phyloP scores from a whole-genome alignment of 2,329 filamentous ascomycete genomes.

The Corinectria fuckeliana region DNA sequence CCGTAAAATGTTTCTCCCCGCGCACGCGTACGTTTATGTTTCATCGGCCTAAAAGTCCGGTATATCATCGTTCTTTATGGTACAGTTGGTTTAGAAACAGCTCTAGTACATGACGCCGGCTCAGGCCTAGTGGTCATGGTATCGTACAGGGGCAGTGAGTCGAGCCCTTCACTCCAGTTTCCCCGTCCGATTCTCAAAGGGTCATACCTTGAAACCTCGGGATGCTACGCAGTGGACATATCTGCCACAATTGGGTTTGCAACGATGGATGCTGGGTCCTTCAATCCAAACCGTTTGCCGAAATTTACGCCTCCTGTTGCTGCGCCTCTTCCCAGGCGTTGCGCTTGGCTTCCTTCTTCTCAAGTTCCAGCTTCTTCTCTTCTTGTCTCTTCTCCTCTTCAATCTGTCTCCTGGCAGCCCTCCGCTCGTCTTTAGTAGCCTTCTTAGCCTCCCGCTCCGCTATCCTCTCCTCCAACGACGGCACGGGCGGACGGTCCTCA shows the following conservation, averaged over 20 bases:
- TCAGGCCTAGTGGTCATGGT: constrained; percentile 10
- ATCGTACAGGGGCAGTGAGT: constrained; percentile 30
- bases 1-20: background rate
- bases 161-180: constrained; percentile 1
- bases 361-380: constrained; percentile 35
- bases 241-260: background rate
- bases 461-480: constrained; percentile 67
- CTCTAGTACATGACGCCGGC: constrained; percentile 21
- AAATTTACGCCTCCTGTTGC: constrained; percentile 25
- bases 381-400: constrained; percentile 34
- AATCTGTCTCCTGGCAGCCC: constrained; percentile 43
- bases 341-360: constrained; percentile 35
- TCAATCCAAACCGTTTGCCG: constrained; percentile 23
- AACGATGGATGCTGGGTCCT: background rate
- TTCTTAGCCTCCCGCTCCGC: constrained; percentile 60
- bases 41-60: constrained; percentile 19
- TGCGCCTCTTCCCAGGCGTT: constrained; percentile 33
- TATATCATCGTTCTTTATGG: constrained; percentile 31
- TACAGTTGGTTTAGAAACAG: constrained; percentile 24
- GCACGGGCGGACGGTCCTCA: constrained; percentile 69
- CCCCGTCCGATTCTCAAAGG: background rate
- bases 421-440: constrained; percentile 62
- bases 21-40: background rate
- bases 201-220: background rate
- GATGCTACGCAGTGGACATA: background rate